These are phyloP conservation scores for Triticum dicoccoides DNA, from an alignment of 176 grass and related monocot species.

Conservation along the genomic window DNA sequence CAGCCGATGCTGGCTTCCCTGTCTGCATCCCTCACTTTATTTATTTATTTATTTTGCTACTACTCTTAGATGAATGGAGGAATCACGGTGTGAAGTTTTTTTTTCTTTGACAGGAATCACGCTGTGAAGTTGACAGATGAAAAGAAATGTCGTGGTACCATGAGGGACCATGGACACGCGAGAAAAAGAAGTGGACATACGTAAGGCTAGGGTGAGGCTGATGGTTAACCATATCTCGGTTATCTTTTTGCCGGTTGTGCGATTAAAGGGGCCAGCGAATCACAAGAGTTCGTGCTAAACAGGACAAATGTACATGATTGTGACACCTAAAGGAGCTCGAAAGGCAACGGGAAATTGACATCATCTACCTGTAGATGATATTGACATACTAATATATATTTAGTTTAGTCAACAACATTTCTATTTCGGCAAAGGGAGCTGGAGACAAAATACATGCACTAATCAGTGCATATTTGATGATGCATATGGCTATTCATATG, in stretches of 20 bases:
- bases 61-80: conserved; percentile 33
- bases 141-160: not conserved
- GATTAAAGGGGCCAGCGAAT: not conserved
- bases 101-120: not conserved
- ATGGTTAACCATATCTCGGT: conserved; percentile 32
- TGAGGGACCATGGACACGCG: not conserved
- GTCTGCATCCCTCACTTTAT: not conserved
- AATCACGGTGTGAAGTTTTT: conserved; percentile 27
- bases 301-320: conserved; percentile 33
- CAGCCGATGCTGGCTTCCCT: not conserved
- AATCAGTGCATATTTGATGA: not conserved
- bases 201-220: conserved; percentile 3
- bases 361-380: not conserved
- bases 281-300: conserved; percentile 25
- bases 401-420: not conserved
- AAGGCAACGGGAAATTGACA: conserved; percentile 3
- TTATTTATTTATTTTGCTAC: conserved; percentile 4
- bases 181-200: not conserved
- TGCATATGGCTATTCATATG: not conserved
- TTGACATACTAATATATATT: conserved; percentile 5
- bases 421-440: not conserved
- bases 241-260: not conserved
- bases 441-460: not conserved
- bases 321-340: conserved; percentile 32
- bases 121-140: conserved; percentile 11